Percentiles rank a stretch among this genome's conserved stretches.
Evolutionary conservation across 768 basidiomycete genomes (phyloP).

Genomic region (Amanita polypyramis): DNA sequence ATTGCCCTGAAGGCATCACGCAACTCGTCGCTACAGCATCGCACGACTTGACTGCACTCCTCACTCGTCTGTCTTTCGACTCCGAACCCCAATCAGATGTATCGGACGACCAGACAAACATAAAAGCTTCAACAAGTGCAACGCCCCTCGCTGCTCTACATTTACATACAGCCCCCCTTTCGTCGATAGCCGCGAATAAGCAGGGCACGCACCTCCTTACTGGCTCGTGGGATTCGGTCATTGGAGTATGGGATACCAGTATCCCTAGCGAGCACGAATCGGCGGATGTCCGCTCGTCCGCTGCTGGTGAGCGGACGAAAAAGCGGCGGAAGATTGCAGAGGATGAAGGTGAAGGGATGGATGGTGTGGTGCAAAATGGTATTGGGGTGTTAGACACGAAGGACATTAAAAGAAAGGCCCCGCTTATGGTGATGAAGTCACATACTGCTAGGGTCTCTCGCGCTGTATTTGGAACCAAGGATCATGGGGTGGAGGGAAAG

Average conservation of each 20-base stretch:
- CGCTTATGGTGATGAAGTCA: conserved; percentile 64
- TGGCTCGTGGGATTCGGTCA: conserved; percentile 77
- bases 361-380: background rate
- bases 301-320: conserved; percentile 25
- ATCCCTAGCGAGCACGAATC: conserved; percentile 39
- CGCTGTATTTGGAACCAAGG: conserved; percentile 40
- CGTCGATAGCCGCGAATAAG: conserved; percentile 50
- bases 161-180: conserved; percentile 74
- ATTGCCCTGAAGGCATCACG: conserved; percentile 15
- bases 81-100: conserved; percentile 8
- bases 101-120: background rate
- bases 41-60: conserved; percentile 66
- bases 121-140: conserved; percentile 14
- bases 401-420: conserved; percentile 50
- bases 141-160: conserved; percentile 61
- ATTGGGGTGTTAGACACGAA: background rate
- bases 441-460: conserved; percentile 79
- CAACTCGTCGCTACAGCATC: conserved; percentile 57
- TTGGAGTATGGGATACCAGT: conserved; percentile 71
- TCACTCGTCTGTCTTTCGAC: conserved; percentile 32
- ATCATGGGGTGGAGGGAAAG: conserved; percentile 11
- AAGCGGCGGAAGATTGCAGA: conserved; percentile 57
- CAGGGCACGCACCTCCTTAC: conserved; percentile 64
- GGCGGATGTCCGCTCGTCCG: background rate
- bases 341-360: conserved; percentile 8